Evolutionary conservation across 352 stramenopile genomes (phyloP).

Genomic region (Phytophthora vignae): DNA sequence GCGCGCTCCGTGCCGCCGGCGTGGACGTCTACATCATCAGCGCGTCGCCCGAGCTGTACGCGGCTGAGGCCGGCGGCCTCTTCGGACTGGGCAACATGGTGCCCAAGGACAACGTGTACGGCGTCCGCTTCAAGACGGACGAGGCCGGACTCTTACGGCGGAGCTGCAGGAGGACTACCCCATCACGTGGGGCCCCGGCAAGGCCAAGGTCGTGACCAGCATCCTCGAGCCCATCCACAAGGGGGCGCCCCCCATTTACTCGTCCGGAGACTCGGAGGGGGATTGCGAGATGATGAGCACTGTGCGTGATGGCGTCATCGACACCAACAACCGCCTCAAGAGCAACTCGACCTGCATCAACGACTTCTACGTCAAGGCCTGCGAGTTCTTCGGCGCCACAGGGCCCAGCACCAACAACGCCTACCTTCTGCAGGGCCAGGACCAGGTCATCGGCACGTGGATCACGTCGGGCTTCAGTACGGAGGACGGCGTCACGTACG

Average conservation of each 20-base stretch:
- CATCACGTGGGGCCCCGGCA: slow-evolving; percentile 73
- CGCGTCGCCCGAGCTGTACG: slow-evolving; percentile 64
- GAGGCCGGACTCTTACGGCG: slow-evolving; percentile 47
- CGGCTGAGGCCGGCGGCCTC: slow-evolving; percentile 52
- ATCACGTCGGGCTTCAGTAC: slow-evolving; percentile 75
- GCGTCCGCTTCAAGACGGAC: slow-evolving; percentile 60
- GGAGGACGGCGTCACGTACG: slow-evolving; percentile 61
- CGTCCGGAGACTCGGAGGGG: slow-evolving; percentile 61
- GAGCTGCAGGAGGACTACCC: slow-evolving; percentile 56
- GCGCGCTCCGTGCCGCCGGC: slow-evolving; percentile 46
- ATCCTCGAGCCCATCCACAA: slow-evolving; percentile 56
- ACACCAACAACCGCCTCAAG: slow-evolving; percentile 76
- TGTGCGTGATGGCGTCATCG: slow-evolving; percentile 63
- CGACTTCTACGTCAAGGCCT: slow-evolving; percentile 67
- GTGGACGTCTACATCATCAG: slow-evolving; percentile 72
- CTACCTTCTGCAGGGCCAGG: slow-evolving; percentile 71
- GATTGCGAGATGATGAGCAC: slow-evolving; percentile 73
- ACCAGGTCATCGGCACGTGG: slow-evolving; percentile 69
- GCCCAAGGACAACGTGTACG: slow-evolving; percentile 59
- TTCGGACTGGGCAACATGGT: slow-evolving; percentile 63
- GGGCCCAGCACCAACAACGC: slow-evolving; percentile 54
- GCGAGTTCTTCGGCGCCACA: slow-evolving; percentile 50
- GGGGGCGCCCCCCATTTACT: slow-evolving; percentile 56
- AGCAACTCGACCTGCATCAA: slow-evolving; percentile 59
- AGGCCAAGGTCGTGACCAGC: slow-evolving; percentile 57